Evolutionary conservation across 495 filamentous ascomycete species (phyloP).

Genomic region (Neurospora sp.): DNA sequence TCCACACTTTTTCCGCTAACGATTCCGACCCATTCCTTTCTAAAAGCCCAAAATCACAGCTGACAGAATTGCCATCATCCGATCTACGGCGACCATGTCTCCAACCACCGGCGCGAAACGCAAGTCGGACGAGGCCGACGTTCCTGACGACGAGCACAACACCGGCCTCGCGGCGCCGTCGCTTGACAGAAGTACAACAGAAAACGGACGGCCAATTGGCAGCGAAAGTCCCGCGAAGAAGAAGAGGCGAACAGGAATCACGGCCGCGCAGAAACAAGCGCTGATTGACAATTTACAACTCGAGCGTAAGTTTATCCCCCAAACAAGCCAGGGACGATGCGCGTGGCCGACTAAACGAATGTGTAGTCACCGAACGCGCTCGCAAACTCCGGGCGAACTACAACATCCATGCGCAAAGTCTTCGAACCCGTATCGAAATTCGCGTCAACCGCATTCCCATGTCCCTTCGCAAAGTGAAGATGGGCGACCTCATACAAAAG

Average conservation of each 20-base stretch:
- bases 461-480: conserved; percentile 65
- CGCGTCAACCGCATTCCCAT: conserved; percentile 88
- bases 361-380: conserved; percentile 77
- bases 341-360: conserved; percentile 14
- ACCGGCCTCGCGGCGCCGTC: conserved; percentile 13
- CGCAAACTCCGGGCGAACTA: conserved; percentile 88
- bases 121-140: conserved; percentile 44
- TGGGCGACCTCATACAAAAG: conserved; percentile 66
- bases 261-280: conserved; percentile 72
- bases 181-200: conserved; percentile 18
- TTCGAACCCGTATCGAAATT: conserved; percentile 81
- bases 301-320: conserved; percentile 56
- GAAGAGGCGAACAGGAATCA: conserved; percentile 53
- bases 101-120: conserved; percentile 45
- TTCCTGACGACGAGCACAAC: conserved; percentile 21
- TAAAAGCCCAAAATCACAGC: neutral
- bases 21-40: too few species aligned
- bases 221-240: conserved; percentile 51
- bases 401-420: conserved; percentile 71
- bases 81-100: conserved; percentile 36
- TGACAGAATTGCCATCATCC: neutral
- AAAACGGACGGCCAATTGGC: conserved; percentile 32
- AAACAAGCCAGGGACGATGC: neutral
- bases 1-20: neutral
- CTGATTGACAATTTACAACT: conserved; percentile 87